phyloP scores from a whole-genome alignment of 495 filamentous ascomycete species.

The Lasiosphaeriaceae sp. region DNA sequence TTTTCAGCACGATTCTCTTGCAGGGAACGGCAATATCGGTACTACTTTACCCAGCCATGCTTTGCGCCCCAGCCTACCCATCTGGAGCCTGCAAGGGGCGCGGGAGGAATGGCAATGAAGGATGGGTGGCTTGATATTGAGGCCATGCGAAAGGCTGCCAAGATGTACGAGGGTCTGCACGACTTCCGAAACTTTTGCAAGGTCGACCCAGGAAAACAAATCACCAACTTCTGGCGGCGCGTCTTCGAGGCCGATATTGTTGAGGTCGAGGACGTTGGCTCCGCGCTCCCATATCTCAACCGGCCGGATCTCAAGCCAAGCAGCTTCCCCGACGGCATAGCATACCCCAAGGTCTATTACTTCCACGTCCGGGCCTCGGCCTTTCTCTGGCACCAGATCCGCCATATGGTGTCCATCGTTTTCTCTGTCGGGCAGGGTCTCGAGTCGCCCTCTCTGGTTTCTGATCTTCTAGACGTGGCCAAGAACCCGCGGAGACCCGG shows the following conservation, averaged over 20 bases:
- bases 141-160: slow-evolving; percentile 79
- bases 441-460: slow-evolving; percentile 67
- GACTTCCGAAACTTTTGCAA: slow-evolving; percentile 98
- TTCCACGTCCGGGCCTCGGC: slow-evolving; percentile 86
- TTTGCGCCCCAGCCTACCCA: slow-evolving; percentile 56
- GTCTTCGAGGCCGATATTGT: slow-evolving; percentile 77
- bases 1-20: slow-evolving; percentile 96
- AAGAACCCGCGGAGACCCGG: slow-evolving; percentile 68
- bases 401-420: slow-evolving; percentile 81
- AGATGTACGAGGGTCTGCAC: slow-evolving; percentile 72
- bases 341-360: slow-evolving; percentile 68
- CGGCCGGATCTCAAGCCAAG: slow-evolving; percentile 9
- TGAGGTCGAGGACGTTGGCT: slow-evolving; percentile 50
- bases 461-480: slow-evolving; percentile 65
- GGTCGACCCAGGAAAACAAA: slow-evolving; percentile 79
- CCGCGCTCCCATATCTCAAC: slow-evolving; percentile 41
- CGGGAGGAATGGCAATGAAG: slow-evolving; percentile 18
- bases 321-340: not conserved
- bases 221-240: slow-evolving; percentile 71
- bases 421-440: slow-evolving; percentile 91
- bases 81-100: slow-evolving; percentile 23
- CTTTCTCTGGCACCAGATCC: slow-evolving; percentile 97
- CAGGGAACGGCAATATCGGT: slow-evolving; percentile 80
- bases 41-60: slow-evolving; percentile 95
- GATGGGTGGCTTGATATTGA: slow-evolving; percentile 68